These are phyloP conservation scores for Beauveria medogensis DNA, from an alignment of 2,329 filamentous ascomycete genomes.

Conservation along the genomic window DNA sequence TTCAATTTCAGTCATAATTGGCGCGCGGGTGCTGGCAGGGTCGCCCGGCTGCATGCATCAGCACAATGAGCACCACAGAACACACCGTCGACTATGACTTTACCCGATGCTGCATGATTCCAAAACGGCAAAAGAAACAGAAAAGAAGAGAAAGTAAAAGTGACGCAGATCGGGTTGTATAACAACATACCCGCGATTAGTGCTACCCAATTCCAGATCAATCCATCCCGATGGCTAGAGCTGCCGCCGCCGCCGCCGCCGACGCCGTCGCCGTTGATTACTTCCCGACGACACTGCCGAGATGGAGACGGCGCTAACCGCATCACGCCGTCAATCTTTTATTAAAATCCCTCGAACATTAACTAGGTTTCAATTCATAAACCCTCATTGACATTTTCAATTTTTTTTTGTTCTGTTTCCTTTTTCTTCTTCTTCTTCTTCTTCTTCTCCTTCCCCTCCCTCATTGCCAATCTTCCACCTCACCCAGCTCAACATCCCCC, in stretches of 20 bases:
- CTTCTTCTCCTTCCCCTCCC: not conserved
- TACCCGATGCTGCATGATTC: too few species aligned
- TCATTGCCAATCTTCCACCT: not conserved
- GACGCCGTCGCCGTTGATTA: not conserved
- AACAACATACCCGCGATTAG: too few species aligned
- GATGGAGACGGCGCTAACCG: not conserved
- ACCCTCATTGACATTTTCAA: not conserved
- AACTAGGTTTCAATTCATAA: not conserved
- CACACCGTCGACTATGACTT: too few species aligned
- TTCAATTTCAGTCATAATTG: too few species aligned
- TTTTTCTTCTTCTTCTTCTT: not conserved
- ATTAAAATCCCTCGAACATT: not conserved
- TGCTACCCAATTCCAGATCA: not conserved
- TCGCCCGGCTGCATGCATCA: too few species aligned
- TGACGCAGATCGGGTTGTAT: too few species aligned
- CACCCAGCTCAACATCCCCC: not conserved
- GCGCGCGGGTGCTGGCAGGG: too few species aligned
- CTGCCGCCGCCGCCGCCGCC: not conserved
- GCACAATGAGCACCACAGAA: too few species aligned
- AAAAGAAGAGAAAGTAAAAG: too few species aligned
- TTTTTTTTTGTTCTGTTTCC: not conserved
- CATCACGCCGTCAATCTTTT: not conserved
- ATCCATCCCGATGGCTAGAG: not conserved
- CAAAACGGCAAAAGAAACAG: too few species aligned
- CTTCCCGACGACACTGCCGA: slow-evolving; percentile 4